Percentiles rank a stretch among this genome's conserved stretches.
phyloP scores from a whole-genome alignment of 371 early-diverging fungal species.

The Apophysomyces variabilis region DNA sequence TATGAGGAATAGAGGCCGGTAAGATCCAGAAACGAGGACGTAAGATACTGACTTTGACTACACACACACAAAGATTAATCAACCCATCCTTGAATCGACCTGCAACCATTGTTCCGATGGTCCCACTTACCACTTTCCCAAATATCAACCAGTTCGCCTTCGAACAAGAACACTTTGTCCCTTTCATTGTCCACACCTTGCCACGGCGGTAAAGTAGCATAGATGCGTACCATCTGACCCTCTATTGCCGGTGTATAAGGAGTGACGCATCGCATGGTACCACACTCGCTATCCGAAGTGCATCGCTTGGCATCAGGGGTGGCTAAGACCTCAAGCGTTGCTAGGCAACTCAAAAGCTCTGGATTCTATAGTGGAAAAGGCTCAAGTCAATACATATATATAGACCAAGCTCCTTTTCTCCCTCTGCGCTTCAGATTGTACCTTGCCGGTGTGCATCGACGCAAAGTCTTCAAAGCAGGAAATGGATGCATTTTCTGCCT shows the following conservation, averaged over 20 bases:
- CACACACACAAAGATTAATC: too few species aligned
- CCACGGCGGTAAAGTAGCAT: conserved; percentile 49
- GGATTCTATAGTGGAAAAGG: conserved; percentile 13
- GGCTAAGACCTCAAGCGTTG: conserved; percentile 35
- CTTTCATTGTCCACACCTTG: conserved; percentile 18
- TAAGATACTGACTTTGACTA: conserved; percentile 69
- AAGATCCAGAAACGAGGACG: conserved; percentile 58
- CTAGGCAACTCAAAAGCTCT: conserved; percentile 38
- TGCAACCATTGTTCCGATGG: not conserved
- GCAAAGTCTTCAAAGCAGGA: conserved; percentile 56
- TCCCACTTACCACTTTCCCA: conserved; percentile 58
- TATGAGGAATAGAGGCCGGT: conserved; percentile 66
- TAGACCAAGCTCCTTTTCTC: conserved; percentile 4
- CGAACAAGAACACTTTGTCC: conserved; percentile 51
- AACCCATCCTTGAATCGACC: not conserved
- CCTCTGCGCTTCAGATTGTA: not conserved
- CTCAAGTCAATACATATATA: conserved; percentile 1
- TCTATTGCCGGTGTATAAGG: conserved; percentile 60
- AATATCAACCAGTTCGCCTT: conserved; percentile 65
- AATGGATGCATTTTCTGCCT: conserved; percentile 45
- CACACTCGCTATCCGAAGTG: conserved; percentile 37
- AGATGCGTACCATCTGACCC: conserved; percentile 62
- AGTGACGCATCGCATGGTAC: conserved; percentile 49
- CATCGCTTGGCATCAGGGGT: conserved; percentile 44
- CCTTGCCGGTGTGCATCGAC: conserved; percentile 11